Conservation (phyloP, 139 green algal genomes). For the Coelastrella sp. region DNA sequence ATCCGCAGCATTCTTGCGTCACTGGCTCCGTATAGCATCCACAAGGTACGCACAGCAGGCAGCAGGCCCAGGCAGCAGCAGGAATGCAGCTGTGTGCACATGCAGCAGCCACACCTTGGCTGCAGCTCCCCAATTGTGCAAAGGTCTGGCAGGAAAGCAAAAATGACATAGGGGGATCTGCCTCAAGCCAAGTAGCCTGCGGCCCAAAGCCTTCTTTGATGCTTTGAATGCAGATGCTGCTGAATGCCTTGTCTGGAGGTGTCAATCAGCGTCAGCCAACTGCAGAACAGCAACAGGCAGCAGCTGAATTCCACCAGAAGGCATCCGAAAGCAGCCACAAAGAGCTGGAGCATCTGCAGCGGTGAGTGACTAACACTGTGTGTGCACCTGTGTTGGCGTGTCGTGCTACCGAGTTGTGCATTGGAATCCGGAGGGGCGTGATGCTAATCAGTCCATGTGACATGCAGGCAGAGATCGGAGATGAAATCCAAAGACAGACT, state of each 20-base stretch:
- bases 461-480: no score
- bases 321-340: background rate
- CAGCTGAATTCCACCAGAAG: background rate
- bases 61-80: no score
- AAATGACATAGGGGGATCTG: no score
- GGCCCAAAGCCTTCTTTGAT: no score
- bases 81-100: background rate
- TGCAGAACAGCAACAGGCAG: conserved; percentile 1
- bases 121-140: no score
- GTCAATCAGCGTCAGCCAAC: background rate
- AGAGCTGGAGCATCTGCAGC: background rate
- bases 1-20: conserved; percentile 70
- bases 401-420: no score
- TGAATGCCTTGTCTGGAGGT: background rate
- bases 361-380: background rate
- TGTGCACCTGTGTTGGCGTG: no score
- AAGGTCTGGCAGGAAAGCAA: no score
- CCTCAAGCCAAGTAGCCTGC: no score
- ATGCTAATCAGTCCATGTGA: no score
- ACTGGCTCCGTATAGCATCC: conserved; percentile 67
- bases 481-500: no score
- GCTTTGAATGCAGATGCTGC: background rate
- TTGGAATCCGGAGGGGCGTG: no score
- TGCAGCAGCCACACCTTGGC: background rate
- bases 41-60: conserved; percentile 58